Percentiles rank a stretch among this genome's conserved stretches.
These are phyloP conservation scores for Erodium texanum DNA, from an alignment of 441 rosid genomes.

Conservation along the genomic window DNA sequence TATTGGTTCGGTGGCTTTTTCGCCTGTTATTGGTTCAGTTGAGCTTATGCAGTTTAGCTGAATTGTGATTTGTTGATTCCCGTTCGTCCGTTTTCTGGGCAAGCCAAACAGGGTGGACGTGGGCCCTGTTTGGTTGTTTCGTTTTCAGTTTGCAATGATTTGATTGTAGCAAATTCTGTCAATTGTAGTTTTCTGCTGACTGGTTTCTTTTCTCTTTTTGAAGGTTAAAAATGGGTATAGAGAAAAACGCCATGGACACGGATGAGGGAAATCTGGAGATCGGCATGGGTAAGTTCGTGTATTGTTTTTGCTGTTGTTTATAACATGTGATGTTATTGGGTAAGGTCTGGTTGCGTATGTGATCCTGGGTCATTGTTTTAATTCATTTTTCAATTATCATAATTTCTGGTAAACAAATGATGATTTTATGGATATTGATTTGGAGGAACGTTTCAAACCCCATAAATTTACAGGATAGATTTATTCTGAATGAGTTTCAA, in stretches of 20 bases:
- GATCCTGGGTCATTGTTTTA: not conserved
- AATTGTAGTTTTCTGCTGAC: not conserved
- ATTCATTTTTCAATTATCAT: not conserved
- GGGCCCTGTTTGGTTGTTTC: not conserved
- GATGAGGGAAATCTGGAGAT: constrained; percentile 7
- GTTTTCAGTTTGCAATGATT: not conserved
- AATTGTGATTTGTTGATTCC: not conserved
- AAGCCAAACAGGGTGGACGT: not conserved
- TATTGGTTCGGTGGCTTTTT: not conserved
- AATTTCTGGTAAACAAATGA: not conserved
- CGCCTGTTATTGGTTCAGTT: not conserved
- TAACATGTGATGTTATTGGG: not conserved
- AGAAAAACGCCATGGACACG: not conserved
- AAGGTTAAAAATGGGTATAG: constrained; percentile 2
- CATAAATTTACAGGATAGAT: not conserved
- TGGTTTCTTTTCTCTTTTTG: not conserved
- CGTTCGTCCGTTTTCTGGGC: not conserved
- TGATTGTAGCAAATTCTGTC: not conserved
- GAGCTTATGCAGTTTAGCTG: not conserved
- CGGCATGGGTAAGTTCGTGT: constrained; percentile 1
- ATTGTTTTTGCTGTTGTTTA: not conserved
- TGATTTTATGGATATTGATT: not conserved
- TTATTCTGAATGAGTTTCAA: not conserved
- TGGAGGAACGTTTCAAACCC: not conserved
- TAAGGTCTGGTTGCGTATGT: not conserved